A percentile compares a stretch with the other conserved stretches of the same genome.
phyloP scores from a whole-genome alignment of 2,329 filamentous ascomycete species.

The Aspergillus caelatus region DNA sequence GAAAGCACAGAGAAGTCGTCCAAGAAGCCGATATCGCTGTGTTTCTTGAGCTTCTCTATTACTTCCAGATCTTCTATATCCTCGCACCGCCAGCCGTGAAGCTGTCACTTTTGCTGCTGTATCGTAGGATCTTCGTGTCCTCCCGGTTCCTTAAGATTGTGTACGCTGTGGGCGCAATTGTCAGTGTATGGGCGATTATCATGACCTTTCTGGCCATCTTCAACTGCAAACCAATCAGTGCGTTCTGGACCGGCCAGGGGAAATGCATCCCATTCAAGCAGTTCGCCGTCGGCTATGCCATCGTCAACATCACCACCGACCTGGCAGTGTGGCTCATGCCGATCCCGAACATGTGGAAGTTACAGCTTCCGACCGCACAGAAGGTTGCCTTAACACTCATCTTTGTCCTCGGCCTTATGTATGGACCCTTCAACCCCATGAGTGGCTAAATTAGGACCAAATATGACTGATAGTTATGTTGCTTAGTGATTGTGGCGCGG shows the following conservation, averaged over 20 bases:
- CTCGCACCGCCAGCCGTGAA: constrained; percentile 1
- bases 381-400: constrained; percentile 3
- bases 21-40: background rate
- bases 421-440: background rate
- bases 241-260: constrained; percentile 5
- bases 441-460: background rate
- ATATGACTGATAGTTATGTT: background rate
- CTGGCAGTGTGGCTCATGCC: constrained; percentile 5
- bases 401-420: constrained; percentile 4
- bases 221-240: constrained; percentile 3
- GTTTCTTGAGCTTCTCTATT: background rate
- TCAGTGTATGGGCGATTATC: background rate
- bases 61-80: constrained; percentile 2
- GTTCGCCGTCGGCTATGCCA: constrained; percentile 1
- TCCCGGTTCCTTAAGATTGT: background rate
- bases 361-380: constrained; percentile 1
- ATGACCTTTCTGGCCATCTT: constrained; percentile 2
- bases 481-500: background rate
- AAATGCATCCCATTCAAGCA: background rate
- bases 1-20: background rate
- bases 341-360: constrained; percentile 7
- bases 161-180: background rate
- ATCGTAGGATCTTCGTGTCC: background rate
- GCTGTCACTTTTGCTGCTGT: background rate
- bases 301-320: constrained; percentile 1